These are phyloP conservation scores for Cystobasidium tubakii DNA, from an alignment of 768 basidiomycete genomes.

Conservation along the genomic window DNA sequence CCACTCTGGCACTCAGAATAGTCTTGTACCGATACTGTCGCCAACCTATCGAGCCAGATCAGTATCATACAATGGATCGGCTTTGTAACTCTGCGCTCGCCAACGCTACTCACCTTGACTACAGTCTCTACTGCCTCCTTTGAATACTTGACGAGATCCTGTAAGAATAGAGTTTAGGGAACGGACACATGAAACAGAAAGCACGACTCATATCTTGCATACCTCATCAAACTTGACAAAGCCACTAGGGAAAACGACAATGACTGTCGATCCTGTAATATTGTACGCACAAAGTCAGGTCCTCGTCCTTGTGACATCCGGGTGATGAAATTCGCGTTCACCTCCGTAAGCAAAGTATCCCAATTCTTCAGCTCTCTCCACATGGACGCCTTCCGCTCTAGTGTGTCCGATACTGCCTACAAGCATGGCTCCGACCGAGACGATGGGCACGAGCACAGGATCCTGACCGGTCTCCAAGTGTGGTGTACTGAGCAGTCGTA, in stretches of 20 bases:
- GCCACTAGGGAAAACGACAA: conserved; percentile 21
- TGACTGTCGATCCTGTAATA: conserved; percentile 26
- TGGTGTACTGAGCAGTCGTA: conserved; percentile 52
- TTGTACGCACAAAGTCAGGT: no score
- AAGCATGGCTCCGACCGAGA: conserved; percentile 61
- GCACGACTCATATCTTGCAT: background rate
- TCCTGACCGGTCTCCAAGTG: background rate
- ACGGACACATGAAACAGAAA: background rate
- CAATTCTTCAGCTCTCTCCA: conserved; percentile 53
- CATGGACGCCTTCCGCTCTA: conserved; percentile 46
- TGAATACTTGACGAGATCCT: conserved; percentile 20
- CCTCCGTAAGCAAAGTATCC: conserved; percentile 38
- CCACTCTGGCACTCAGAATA: no score
- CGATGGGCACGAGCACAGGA: background rate
- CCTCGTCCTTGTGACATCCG: no score
- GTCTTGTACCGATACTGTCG: conserved; percentile 13
- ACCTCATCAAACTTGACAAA: conserved; percentile 27
- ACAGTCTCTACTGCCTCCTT: conserved; percentile 23
- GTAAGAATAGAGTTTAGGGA: background rate
- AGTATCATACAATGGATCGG: no score
- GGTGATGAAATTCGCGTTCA: background rate
- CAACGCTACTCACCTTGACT: background rate
- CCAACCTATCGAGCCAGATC: conserved; percentile 12
- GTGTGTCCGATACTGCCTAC: conserved; percentile 72
- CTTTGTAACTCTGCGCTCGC: no score